These are phyloP conservation scores for Cyclospora cayetanensis DNA, from an alignment of 169 alveolate genomes.

Conservation along the genomic window DNA sequence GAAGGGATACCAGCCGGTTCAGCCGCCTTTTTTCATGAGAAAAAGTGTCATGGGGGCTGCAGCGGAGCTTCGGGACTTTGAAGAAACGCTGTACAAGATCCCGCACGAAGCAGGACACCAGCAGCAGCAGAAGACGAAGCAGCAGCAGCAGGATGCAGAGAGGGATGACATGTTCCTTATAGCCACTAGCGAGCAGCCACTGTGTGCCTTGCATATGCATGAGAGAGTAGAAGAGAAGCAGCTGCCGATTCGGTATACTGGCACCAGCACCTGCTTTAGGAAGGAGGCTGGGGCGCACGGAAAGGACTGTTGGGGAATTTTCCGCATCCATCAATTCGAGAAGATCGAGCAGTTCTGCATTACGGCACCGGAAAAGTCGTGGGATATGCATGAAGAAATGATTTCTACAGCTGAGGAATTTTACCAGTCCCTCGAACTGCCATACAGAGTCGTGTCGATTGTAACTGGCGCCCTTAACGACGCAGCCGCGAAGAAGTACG, in stretches of 20 bases:
- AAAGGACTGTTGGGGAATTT: constrained; percentile 97
- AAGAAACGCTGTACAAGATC: constrained; percentile 94
- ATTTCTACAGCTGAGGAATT: constrained; percentile 96
- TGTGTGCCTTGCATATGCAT: constrained; percentile 93
- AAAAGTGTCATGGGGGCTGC: constrained; percentile 94
- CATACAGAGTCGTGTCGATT: constrained; percentile 96
- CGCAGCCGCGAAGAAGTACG: constrained; percentile 99
- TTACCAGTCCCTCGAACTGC: constrained; percentile 93
- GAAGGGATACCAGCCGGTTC: constrained; percentile 96
- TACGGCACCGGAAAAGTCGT: constrained; percentile 87
- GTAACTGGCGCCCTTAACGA: constrained; percentile 99
- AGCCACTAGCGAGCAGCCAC: constrained; percentile 99
- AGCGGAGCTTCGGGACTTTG: constrained; percentile 98
- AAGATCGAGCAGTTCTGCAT: constrained; percentile 98
- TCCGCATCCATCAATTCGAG: constrained; percentile 99
- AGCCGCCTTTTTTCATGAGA: constrained; percentile 99
- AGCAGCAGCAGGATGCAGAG: constrained; percentile 49
- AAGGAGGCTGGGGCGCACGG: constrained; percentile 99
- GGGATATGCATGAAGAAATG: constrained; percentile 95
- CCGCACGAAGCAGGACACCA: constrained; percentile 28
- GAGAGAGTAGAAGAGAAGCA: constrained; percentile 84
- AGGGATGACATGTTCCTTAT: constrained; percentile 92
- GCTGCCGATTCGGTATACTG: constrained; percentile 94
- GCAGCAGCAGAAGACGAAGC: constrained; percentile 20
- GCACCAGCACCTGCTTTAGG: constrained; percentile 98